These are phyloP conservation scores for Thalassiosira profunda DNA, from an alignment of 108 stramenopile species.

Conservation along the genomic window DNA sequence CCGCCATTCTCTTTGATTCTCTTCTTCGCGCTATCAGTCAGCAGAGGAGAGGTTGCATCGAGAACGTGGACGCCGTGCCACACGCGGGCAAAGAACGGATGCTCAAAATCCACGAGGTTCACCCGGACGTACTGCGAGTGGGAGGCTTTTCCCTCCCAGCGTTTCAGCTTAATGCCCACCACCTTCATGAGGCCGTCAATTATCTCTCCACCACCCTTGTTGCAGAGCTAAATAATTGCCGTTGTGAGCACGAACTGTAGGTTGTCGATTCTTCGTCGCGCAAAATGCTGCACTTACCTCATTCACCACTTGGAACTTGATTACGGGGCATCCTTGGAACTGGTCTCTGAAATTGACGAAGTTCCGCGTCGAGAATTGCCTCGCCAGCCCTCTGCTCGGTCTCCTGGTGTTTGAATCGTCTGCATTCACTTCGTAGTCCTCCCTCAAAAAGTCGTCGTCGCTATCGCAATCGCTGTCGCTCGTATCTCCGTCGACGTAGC, in stretches of 20 bases:
- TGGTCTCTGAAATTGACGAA: slow-evolving; percentile 40
- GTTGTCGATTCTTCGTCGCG: background rate
- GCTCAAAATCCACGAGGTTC: slow-evolving; percentile 44
- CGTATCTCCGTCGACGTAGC: slow-evolving; percentile 18
- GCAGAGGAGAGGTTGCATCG: slow-evolving; percentile 29
- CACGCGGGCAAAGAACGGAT: slow-evolving; percentile 42
- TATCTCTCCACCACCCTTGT: slow-evolving; percentile 68
- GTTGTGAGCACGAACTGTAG: background rate
- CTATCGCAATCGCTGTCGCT: slow-evolving; percentile 26
- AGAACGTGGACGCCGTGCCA: slow-evolving; percentile 44
- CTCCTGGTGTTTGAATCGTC: background rate
- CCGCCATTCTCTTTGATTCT: slow-evolving; percentile 18
- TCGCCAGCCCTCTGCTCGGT: background rate
- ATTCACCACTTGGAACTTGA: slow-evolving; percentile 84
- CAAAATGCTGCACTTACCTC: no score
- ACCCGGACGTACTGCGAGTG: slow-evolving; percentile 40
- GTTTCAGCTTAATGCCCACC: slow-evolving; percentile 51
- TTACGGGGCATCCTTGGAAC: slow-evolving; percentile 63
- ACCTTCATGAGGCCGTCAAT: slow-evolving; percentile 82
- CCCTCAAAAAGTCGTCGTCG: background rate
- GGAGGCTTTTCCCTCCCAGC: slow-evolving; percentile 7
- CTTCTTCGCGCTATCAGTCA: slow-evolving; percentile 21
- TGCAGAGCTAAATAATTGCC: slow-evolving; percentile 43
- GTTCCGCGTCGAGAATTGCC: no score
- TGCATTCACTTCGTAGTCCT: background rate